Evolutionary conservation across 2,329 filamentous ascomycete species (phyloP).

Genomic region (Colletotrichum paranaense): DNA sequence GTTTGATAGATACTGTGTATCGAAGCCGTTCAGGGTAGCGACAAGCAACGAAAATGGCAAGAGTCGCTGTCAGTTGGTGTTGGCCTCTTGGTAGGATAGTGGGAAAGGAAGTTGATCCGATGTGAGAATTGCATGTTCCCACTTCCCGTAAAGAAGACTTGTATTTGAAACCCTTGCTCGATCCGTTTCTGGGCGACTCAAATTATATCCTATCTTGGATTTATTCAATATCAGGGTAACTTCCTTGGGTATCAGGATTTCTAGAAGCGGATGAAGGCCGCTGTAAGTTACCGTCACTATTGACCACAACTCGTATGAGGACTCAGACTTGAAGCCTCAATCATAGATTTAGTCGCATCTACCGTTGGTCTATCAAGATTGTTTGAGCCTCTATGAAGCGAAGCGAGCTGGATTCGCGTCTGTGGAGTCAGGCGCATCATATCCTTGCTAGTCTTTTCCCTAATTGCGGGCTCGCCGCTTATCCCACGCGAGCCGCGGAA

Average conservation of each 20-base stretch:
- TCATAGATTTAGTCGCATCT: background rate
- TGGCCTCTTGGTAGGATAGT: background rate
- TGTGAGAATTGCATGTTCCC: too few relatives aligned
- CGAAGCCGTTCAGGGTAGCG: too few relatives aligned
- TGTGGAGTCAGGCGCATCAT: background rate
- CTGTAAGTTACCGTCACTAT: background rate
- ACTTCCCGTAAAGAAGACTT: too few relatives aligned
- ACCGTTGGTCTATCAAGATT: background rate
- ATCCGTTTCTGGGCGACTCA: too few relatives aligned
- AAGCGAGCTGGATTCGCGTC: background rate
- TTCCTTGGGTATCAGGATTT: background rate
- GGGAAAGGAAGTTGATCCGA: too few relatives aligned
- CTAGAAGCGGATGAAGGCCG: background rate
- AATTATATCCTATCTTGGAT: too few relatives aligned
- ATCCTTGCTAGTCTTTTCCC: background rate
- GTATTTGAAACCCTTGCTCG: too few relatives aligned
- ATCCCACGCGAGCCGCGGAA: too few relatives aligned
- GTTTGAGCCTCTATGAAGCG: background rate
- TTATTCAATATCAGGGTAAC: background rate
- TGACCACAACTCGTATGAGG: background rate
- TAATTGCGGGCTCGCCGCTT: background rate
- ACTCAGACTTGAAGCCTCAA: background rate
- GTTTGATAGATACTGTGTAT: background rate
- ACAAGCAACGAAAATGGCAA: background rate
- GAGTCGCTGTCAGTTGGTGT: background rate